Conservation (phyloP, 257 asterid species). For the Nicotiana sylvestris region DNA sequence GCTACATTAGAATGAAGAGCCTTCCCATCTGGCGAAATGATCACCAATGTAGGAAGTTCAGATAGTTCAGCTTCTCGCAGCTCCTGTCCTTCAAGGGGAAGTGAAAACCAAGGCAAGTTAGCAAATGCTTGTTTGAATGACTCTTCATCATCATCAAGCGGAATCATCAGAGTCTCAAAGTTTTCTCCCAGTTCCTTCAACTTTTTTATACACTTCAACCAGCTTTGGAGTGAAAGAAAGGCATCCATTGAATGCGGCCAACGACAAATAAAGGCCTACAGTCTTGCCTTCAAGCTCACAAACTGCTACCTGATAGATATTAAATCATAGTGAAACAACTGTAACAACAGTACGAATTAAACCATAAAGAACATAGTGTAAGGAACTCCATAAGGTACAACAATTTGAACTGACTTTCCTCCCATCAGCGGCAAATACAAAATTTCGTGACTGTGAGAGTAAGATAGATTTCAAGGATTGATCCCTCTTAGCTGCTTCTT, state of each 20-base stretch:
- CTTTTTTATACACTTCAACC: conserved; percentile 33
- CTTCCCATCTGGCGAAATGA: conserved; percentile 74
- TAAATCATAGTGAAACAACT: neutral
- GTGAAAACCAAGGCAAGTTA: conserved; percentile 56
- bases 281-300: conserved; percentile 73
- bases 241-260: conserved; percentile 31
- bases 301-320: conserved; percentile 46
- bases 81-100: conserved; percentile 56
- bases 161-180: conserved; percentile 76
- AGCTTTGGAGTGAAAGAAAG: conserved; percentile 51
- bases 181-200: conserved; percentile 44
- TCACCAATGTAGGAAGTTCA: conserved; percentile 50
- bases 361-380: neutral
- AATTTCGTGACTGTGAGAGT: conserved; percentile 39
- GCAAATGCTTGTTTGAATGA: conserved; percentile 39
- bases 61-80: conserved; percentile 44
- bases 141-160: conserved; percentile 54
- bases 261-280: conserved; percentile 52
- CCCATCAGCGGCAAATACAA: conserved; percentile 53
- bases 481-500: conserved; percentile 52
- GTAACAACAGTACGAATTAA: neutral
- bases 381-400: neutral
- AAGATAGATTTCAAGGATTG: conserved; percentile 46
- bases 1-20: conserved; percentile 57
- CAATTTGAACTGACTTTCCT: conserved; percentile 33